phyloP scores from a whole-genome alignment of 2,329 filamentous ascomycete genomes.

The Nothophaeocryptopus gaeumannii region DNA sequence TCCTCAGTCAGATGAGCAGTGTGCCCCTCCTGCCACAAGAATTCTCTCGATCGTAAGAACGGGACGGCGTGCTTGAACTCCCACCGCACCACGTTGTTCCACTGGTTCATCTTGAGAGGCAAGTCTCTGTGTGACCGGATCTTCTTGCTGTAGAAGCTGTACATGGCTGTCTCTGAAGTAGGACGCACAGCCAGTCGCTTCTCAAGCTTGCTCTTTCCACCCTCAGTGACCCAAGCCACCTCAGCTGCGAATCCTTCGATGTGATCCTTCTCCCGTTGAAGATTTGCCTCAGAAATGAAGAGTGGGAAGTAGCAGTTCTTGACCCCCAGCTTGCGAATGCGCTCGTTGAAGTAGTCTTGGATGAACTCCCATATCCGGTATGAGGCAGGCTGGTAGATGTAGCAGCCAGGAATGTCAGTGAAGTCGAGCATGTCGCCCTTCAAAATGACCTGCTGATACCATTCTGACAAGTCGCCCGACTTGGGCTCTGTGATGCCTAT shows the following conservation, averaged over 20 bases:
- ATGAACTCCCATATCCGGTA: constrained; percentile 69
- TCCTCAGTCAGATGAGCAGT: constrained; percentile 85
- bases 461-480: constrained; percentile 81
- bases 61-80: constrained; percentile 88
- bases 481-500: constrained; percentile 88
- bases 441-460: constrained; percentile 96
- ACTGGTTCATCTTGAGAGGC: constrained; percentile 91
- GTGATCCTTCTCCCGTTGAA: constrained; percentile 86
- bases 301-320: constrained; percentile 96
- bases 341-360: constrained; percentile 55
- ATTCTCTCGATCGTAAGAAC: constrained; percentile 90
- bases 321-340: constrained; percentile 87
- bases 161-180: constrained; percentile 79
- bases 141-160: constrained; percentile 94
- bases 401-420: constrained; percentile 97
- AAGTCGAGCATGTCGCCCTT: constrained; percentile 98
- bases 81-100: constrained; percentile 95
- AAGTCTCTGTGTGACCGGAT: constrained; percentile 95
- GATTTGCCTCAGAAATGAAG: constrained; percentile 87
- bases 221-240: constrained; percentile 84
- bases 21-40: constrained; percentile 97
- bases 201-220: constrained; percentile 89
- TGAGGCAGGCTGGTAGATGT: constrained; percentile 75
- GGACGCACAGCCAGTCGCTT: constrained; percentile 69
- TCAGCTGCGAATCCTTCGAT: constrained; percentile 98